phyloP scores from a whole-genome alignment of 2,329 filamentous ascomycete species.

The Sclerotinia spermophila region DNA sequence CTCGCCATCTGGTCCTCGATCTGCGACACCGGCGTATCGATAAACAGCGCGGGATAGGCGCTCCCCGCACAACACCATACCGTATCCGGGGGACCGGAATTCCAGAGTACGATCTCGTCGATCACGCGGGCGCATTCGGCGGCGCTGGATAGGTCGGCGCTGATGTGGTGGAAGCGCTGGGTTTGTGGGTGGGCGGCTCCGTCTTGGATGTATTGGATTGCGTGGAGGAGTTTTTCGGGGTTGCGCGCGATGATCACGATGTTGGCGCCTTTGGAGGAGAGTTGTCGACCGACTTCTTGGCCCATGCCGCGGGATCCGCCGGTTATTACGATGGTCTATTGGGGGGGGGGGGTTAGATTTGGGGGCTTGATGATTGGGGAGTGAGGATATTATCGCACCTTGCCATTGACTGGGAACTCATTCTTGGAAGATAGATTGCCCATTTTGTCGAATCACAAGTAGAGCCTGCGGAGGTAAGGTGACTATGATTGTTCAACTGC shows the following conservation, averaged over 20 bases:
- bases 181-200: neutral
- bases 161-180: conserved; percentile 14
- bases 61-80: conserved; percentile 85
- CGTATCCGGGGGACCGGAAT: conserved; percentile 71
- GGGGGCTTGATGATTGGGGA: no score
- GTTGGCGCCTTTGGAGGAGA: conserved; percentile 78
- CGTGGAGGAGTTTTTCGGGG: conserved; percentile 57
- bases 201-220: neutral
- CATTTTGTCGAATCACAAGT: no score
- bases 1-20: conserved; percentile 79
- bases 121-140: conserved; percentile 45
- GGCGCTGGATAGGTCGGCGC: neutral
- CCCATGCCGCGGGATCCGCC: conserved; percentile 92
- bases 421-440: neutral
- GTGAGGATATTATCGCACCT: neutral
- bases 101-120: conserved; percentile 70
- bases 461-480: no score
- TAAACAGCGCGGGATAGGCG: conserved; percentile 69
- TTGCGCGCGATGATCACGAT: conserved; percentile 81
- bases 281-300: conserved; percentile 63
- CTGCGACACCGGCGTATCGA: conserved; percentile 64
- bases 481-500: no score
- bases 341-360: neutral
- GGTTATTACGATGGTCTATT: conserved; percentile 77
- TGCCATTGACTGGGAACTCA: neutral